These are phyloP conservation scores for Peronospora belbahrii DNA, from an alignment of 352 stramenopile genomes.

Conservation along the genomic window DNA sequence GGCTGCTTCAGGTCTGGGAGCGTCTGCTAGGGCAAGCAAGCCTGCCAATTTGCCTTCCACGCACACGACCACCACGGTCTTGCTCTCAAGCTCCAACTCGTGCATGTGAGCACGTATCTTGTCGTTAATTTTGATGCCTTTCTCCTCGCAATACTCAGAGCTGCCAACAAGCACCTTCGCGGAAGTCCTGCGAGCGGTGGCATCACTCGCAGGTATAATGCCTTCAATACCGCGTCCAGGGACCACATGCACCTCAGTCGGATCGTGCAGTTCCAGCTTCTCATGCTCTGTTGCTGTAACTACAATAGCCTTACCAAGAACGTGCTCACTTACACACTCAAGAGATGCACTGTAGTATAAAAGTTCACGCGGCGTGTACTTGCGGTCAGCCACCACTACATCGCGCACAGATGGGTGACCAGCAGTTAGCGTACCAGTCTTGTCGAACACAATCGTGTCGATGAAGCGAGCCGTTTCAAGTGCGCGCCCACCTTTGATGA, in stretches of 20 bases:
- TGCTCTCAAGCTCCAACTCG: conserved; percentile 75
- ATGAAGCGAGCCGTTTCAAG: conserved; percentile 82
- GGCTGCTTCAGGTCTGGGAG: conserved; percentile 60
- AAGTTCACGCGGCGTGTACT: conserved; percentile 59
- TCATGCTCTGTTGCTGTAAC: conserved; percentile 67
- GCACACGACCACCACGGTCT: conserved; percentile 77
- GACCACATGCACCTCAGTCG: conserved; percentile 59
- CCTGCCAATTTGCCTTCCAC: conserved; percentile 62
- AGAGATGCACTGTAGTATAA: conserved; percentile 76
- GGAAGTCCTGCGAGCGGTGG: conserved; percentile 10
- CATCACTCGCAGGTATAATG: conserved; percentile 27
- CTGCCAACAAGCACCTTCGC: conserved; percentile 72
- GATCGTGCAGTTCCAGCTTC: conserved; percentile 65
- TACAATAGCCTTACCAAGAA: conserved; percentile 80
- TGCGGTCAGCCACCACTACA: conserved; percentile 56
- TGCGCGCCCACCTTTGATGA: conserved; percentile 81
- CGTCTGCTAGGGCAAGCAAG: conserved; percentile 72
- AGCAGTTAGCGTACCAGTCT: conserved; percentile 89
- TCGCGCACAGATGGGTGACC: conserved; percentile 76
- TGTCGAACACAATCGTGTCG: conserved; percentile 89
- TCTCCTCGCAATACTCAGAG: conserved; percentile 71
- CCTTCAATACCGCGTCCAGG: conserved; percentile 74
- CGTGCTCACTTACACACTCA: conserved; percentile 82
- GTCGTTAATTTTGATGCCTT: conserved; percentile 49
- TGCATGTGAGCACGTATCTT: conserved; percentile 72